Conservation (phyloP, 768 basidiomycete species). For the Tulasnella sp. region DNA sequence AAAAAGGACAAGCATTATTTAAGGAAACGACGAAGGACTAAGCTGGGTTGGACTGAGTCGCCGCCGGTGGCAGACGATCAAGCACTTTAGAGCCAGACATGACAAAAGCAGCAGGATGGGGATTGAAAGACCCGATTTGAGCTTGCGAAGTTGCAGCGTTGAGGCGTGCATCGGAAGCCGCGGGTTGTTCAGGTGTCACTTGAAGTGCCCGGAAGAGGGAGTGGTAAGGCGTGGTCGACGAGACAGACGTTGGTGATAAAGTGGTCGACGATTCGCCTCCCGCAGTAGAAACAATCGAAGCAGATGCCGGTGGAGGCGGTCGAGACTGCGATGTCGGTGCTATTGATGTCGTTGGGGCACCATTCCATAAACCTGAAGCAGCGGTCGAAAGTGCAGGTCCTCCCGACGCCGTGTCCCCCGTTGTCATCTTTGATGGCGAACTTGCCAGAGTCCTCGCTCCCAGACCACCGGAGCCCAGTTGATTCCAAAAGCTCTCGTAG, state of each 20-base stretch:
- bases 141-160: not conserved
- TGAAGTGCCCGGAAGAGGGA: not conserved
- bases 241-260: too few species aligned
- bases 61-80: not conserved
- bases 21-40: not conserved
- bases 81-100: not conserved
- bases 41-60: not conserved
- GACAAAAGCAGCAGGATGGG: not conserved
- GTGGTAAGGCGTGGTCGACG: not conserved
- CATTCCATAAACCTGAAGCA: not conserved
- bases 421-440: not conserved
- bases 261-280: too few species aligned
- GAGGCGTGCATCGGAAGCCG: not conserved
- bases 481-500: constrained; percentile 8
- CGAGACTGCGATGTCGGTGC: not conserved
- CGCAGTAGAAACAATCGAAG: too few species aligned
- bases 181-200: not conserved
- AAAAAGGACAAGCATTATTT: too few species aligned
- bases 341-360: not conserved
- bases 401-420: not conserved
- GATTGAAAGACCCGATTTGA: not conserved
- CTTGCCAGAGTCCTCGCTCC: not conserved
- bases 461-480: not conserved
- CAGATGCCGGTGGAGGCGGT: not conserved
- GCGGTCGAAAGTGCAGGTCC: not conserved